Conservation (phyloP, 495 filamentous ascomycete genomes). For the Aspergillus diversus region DNA sequence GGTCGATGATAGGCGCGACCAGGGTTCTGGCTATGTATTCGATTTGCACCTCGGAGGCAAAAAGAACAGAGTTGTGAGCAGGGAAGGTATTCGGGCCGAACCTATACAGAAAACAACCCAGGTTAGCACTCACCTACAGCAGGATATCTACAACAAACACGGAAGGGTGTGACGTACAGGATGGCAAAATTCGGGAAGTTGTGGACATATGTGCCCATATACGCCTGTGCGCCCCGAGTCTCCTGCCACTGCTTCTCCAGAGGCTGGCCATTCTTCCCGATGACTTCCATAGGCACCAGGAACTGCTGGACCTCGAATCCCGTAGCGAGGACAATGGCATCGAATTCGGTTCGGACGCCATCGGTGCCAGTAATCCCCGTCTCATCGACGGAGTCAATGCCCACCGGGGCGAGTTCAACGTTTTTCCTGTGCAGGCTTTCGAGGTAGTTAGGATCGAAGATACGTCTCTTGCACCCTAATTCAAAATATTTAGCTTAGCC, state of each 20-base stretch:
- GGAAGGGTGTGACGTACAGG: not conserved
- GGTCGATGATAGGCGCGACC: constrained; percentile 32
- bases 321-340: constrained; percentile 56
- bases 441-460: constrained; percentile 59
- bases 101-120: constrained; percentile 24
- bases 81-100: constrained; percentile 64
- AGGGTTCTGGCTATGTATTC: constrained; percentile 32
- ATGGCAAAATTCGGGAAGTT: constrained; percentile 66
- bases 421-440: constrained; percentile 47
- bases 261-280: constrained; percentile 38
- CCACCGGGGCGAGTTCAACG: constrained; percentile 44
- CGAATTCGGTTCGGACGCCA: constrained; percentile 32
- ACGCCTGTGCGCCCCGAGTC: constrained; percentile 57
- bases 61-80: constrained; percentile 58
- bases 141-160: not conserved
- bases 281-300: constrained; percentile 42
- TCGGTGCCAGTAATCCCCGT: constrained; percentile 34
- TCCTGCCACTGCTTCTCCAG: constrained; percentile 52
- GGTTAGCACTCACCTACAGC: no score
- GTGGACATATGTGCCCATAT: constrained; percentile 58
- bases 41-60: constrained; percentile 58
- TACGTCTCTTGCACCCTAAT: constrained; percentile 55
- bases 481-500: no score
- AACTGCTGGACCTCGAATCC: constrained; percentile 48
- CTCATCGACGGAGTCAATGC: constrained; percentile 45